These are phyloP conservation scores for Wallacemonas rigidus DNA, from an alignment of 208 protist species.

Conservation along the genomic window DNA sequence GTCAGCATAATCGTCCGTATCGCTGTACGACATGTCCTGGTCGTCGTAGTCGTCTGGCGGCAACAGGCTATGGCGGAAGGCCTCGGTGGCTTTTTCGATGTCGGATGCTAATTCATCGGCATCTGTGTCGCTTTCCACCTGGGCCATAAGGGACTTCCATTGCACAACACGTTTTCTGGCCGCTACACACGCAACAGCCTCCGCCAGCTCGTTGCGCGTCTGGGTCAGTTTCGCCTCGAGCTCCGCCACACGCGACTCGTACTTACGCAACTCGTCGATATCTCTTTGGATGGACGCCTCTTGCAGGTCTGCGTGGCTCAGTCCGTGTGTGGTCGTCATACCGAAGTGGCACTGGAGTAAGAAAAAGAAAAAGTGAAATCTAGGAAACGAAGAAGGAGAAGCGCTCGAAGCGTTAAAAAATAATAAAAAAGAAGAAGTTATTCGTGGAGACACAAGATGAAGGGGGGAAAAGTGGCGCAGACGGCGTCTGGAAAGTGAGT, in stretches of 20 bases:
- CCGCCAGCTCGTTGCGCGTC: conserved; percentile 65
- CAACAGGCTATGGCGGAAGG: conserved; percentile 47
- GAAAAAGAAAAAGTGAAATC: background rate
- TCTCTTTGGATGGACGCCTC: conserved; percentile 42
- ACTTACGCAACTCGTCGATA: conserved; percentile 32
- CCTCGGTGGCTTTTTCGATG: conserved; percentile 31
- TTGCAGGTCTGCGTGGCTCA: conserved; percentile 47
- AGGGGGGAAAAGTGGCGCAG: too few relatives aligned
- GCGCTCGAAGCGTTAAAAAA: too few relatives aligned
- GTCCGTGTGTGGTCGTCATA: conserved; percentile 10
- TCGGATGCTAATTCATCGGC: background rate
- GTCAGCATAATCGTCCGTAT: conserved; percentile 85
- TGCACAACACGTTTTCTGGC: conserved; percentile 71
- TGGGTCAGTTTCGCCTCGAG: conserved; percentile 80
- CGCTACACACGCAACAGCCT: conserved; percentile 47
- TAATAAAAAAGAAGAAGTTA: too few relatives aligned
- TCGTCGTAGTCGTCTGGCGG: conserved; percentile 52
- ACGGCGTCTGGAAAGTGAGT: too few relatives aligned
- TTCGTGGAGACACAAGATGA: too few relatives aligned
- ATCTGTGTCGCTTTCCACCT: conserved; percentile 45
- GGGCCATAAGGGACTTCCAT: conserved; percentile 85
- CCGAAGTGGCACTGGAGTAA: background rate
- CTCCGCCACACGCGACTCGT: conserved; percentile 73
- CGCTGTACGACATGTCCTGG: conserved; percentile 47
- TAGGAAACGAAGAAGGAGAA: too few relatives aligned